phyloP scores from a whole-genome alignment of 768 basidiomycete species.

The Mycena capillaripes region DNA sequence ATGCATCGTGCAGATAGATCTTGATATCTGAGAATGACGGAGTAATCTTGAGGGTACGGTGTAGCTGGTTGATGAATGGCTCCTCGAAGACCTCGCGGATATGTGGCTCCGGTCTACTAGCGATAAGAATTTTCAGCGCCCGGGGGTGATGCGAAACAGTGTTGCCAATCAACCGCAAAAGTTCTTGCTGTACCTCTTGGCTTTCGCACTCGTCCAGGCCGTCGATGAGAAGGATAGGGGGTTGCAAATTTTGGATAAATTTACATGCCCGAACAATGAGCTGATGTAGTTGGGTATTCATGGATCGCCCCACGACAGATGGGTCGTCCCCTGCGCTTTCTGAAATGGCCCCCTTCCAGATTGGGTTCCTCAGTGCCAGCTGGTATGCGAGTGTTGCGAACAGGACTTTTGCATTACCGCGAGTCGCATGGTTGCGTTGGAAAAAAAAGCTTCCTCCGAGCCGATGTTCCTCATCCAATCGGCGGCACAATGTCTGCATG shows the following conservation, averaged over 20 bases:
- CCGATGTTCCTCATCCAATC: no score
- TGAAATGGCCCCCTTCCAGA: no score
- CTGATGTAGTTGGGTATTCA: neutral
- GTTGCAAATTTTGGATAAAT: neutral
- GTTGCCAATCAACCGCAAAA: neutral
- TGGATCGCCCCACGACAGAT: neutral
- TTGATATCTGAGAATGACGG: neutral
- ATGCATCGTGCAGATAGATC: no score
- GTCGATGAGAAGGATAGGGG: neutral
- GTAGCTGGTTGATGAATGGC: neutral
- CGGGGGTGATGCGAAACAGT: neutral
- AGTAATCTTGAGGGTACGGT: no score
- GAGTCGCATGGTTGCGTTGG: no score
- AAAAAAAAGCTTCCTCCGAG: no score
- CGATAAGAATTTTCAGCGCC: neutral
- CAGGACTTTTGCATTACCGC: no score
- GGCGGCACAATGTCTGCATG: no score
- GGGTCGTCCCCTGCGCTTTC: neutral
- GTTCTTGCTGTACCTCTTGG: neutral
- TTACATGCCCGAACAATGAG: neutral
- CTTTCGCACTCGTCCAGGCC: no score
- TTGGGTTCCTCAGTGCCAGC: no score
- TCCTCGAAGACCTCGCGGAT: neutral
- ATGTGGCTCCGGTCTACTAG: constrained; percentile 4
- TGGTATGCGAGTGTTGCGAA: no score